These are phyloP conservation scores for Middelhovenomyces tepae DNA, from an alignment of 805 yeast genomes.

Conservation along the genomic window DNA sequence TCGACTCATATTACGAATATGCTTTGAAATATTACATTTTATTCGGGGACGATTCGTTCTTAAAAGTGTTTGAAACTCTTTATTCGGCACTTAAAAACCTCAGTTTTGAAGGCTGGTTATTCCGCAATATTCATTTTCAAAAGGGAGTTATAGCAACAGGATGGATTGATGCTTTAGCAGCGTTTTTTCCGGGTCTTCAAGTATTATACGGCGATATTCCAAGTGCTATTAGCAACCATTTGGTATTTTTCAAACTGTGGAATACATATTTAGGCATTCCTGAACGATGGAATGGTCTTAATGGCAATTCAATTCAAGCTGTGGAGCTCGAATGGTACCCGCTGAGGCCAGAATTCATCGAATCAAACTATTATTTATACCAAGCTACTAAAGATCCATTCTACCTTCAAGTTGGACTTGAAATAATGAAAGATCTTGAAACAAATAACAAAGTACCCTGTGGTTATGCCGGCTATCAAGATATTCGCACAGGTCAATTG, in stretches of 20 bases:
- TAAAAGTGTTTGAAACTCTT: conserved; percentile 43
- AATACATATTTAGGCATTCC: conserved; percentile 72
- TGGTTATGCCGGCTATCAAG: conserved; percentile 74
- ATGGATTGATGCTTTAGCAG: conserved; percentile 84
- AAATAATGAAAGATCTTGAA: conserved; percentile 48
- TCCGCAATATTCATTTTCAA: conserved; percentile 45
- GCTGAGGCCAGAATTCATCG: conserved; percentile 83
- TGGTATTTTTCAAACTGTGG: conserved; percentile 69
- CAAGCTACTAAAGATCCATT: conserved; percentile 82
- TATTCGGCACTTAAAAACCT: conserved; percentile 51
- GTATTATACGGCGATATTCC: conserved; percentile 67
- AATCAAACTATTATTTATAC: conserved; percentile 76
- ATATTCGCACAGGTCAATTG: conserved; percentile 49
- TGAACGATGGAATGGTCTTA: conserved; percentile 64
- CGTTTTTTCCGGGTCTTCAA: conserved; percentile 82
- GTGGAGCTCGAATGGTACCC: conserved; percentile 83
- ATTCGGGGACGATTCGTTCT: conserved; percentile 50
- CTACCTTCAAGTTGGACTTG: conserved; percentile 66
- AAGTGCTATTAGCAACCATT: conserved; percentile 55
- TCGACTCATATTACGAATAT: conserved; percentile 86
- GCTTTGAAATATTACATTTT: conserved; percentile 69
- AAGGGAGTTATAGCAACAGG: conserved; percentile 42
- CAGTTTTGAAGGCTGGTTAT: conserved; percentile 41
- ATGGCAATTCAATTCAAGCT: conserved; percentile 6
- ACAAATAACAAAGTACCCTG: conserved; percentile 49